Conservation (phyloP, 1,139 yeast genomes). For the Spencermartinsiella ligniputridi region DNA sequence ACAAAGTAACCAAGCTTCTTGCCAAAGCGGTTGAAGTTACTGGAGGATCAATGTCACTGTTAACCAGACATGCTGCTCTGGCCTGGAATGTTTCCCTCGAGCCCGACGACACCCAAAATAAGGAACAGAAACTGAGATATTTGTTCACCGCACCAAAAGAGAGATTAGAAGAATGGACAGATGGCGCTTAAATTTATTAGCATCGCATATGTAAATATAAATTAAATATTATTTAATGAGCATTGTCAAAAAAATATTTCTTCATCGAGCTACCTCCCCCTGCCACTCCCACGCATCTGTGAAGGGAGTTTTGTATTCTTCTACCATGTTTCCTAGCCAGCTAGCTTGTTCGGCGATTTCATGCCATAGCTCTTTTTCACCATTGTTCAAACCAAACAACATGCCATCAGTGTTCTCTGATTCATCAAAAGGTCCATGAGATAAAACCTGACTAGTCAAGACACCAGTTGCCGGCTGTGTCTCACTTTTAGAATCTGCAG, state of each 20-base stretch:
- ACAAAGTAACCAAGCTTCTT: slow-evolving; percentile 43
- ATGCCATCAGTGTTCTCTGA: slow-evolving; percentile 8
- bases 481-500: neutral
- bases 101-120: slow-evolving; percentile 4
- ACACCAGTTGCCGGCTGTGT: neutral
- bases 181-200: slow-evolving; percentile 1
- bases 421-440: neutral
- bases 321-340: slow-evolving; percentile 24
- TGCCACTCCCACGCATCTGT: slow-evolving; percentile 9
- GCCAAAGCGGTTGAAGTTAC: slow-evolving; percentile 50
- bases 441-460: neutral
- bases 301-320: slow-evolving; percentile 19
- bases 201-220: neutral
- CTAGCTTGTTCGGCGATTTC: slow-evolving; percentile 24
- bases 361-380: slow-evolving; percentile 23
- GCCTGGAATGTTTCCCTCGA: slow-evolving; percentile 57
- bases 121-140: slow-evolving; percentile 57
- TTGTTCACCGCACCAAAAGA: slow-evolving; percentile 41
- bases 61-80: slow-evolving; percentile 60
- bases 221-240: neutral
- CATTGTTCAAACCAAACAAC: slow-evolving; percentile 11
- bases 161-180: slow-evolving; percentile 21
- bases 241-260: neutral
- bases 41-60: slow-evolving; percentile 56
- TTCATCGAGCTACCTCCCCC: neutral